Evolutionary conservation across 1,284 basidiomycete species (phyloP), one percentile per base, ranked within the genome.

Genomic region (Heliocybe sulcata): DNA sequence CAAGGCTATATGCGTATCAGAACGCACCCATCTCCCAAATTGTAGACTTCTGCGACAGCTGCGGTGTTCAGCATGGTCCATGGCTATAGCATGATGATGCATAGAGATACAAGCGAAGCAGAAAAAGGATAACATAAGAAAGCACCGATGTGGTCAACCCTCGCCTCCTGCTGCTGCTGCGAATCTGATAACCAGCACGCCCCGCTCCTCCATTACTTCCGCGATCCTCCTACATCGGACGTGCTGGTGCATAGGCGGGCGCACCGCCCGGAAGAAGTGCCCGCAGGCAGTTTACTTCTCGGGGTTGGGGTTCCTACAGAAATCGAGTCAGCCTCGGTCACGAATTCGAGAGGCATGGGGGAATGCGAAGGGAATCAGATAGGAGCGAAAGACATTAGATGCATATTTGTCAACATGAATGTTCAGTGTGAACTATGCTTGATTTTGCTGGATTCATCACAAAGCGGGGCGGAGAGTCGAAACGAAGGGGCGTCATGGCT

Each of bases 401-500:
- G 85, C 72, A 77, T 80, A 73, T 76, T 79, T 83, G 69, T 88
- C 85, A 84, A 87, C 88, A 91, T 72, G 72, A 72, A 71, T 64
- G 69, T 73, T 92, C 89, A 85, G 89, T 85, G 87, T 92, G 90
- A 92, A 92, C 90, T 92, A 92, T 92, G 91, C 89, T 72, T 77
- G 71, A 76, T 79, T 77, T 72, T 69, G 69, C 70, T 69, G 63
- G 65, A 79, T 78, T 92, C 89, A 92, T 92, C 84, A 65, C 55
- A 56, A 52, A 42, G 47, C 54, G 57, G 53, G 4, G 31, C 35
- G 51, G 52, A 51, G 35, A 45, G 33, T 42, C 29, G 54, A 56
- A 35, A 59, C 55, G 47, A 11, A 31, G 47, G 55, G 33, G 22
- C 45, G 45, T 29, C 23, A 11, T 50, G 19, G 38, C 16, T 10